Evolutionary conservation across 257 asterid species (phyloP).

Genomic region (Mentha longifolia): DNA sequence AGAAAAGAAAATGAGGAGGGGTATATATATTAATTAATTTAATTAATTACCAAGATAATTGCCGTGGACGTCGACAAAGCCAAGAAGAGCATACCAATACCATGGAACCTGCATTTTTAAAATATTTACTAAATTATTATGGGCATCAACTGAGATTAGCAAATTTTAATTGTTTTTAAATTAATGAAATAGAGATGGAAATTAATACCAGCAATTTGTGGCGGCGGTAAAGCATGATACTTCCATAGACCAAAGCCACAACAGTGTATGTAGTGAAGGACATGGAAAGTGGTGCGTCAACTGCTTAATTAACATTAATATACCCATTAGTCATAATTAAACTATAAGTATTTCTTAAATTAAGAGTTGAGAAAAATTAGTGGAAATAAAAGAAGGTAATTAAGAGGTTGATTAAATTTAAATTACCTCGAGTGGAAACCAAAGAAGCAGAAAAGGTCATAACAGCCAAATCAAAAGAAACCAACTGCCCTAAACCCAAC

Average conservation of each 20-base stretch:
- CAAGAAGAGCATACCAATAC: constrained; percentile 76
- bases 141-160: no score
- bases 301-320: constrained; percentile 21
- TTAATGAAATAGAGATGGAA: no score
- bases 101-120: constrained; percentile 70
- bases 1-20: no score
- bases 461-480: constrained; percentile 50
- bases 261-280: constrained; percentile 62
- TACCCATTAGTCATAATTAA: no score
- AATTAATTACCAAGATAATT: constrained; percentile 63
- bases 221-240: constrained; percentile 57
- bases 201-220: constrained; percentile 58
- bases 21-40: no score
- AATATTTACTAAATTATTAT: no score
- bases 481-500: constrained; percentile 64
- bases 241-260: constrained; percentile 67
- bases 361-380: no score
- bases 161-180: no score
- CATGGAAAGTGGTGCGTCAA: constrained; percentile 69
- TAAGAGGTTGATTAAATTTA: no score
- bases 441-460: constrained; percentile 61
- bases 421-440: constrained; percentile 44
- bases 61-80: constrained; percentile 75
- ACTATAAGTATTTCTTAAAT: no score
- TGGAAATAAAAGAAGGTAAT: no score